phyloP scores from a whole-genome alignment of 1,284 basidiomycete species.

The Rhodotorula mucilaginosa region DNA sequence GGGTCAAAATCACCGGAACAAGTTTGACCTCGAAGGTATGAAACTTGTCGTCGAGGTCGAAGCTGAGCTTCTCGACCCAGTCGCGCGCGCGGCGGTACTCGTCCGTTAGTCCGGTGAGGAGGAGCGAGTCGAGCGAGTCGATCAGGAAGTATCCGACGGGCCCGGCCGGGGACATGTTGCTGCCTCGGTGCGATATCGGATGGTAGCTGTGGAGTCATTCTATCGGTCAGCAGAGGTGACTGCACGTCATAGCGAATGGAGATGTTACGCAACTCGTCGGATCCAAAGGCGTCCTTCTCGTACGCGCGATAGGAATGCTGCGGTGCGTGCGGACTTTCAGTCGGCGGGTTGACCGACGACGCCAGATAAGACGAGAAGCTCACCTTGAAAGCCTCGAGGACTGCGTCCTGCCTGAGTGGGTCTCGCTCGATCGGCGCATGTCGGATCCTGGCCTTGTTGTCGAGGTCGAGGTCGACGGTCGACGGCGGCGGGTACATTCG shows the following conservation, averaged over 20 bases:
- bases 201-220: slow-evolving; percentile 57
- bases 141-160: slow-evolving; percentile 59
- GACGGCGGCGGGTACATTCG: neutral
- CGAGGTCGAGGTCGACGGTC: neutral
- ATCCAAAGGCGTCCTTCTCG: slow-evolving; percentile 81
- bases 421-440: slow-evolving; percentile 51
- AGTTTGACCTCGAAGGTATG: slow-evolving; percentile 83
- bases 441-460: neutral
- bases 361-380: slow-evolving; percentile 41
- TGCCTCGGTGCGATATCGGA: slow-evolving; percentile 69
- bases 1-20: neutral
- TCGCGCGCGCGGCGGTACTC: slow-evolving; percentile 74
- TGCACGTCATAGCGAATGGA: neutral
- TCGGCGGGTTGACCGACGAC: no score
- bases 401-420: slow-evolving; percentile 61
- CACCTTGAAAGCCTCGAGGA: slow-evolving; percentile 75
- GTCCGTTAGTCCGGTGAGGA: slow-evolving; percentile 74
- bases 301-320: slow-evolving; percentile 51
- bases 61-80: slow-evolving; percentile 74
- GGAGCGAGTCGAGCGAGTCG: slow-evolving; percentile 66
- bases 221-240: slow-evolving; percentile 11
- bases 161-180: slow-evolving; percentile 69
- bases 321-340: neutral
- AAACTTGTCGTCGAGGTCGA: slow-evolving; percentile 75
- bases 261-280: slow-evolving; percentile 59